A percentile compares a stretch with the other conserved stretches of the same genome.
Evolutionary conservation across 2,329 filamentous ascomycete species (phyloP).

Genomic region (Beauveria medogensis): DNA sequence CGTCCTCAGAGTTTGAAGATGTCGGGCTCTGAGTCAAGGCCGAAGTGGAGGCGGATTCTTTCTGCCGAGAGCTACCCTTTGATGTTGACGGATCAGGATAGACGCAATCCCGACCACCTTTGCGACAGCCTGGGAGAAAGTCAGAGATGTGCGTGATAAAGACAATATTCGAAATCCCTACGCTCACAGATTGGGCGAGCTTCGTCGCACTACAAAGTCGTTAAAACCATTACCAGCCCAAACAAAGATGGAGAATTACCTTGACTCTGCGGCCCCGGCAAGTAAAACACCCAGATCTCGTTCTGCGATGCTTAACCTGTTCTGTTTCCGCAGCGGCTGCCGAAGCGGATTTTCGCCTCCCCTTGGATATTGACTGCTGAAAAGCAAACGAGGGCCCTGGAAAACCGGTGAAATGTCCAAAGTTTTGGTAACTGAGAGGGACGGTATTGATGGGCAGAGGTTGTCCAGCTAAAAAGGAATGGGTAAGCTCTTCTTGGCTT

Average conservation of each 20-base stretch:
- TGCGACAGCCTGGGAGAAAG: constrained; percentile 63
- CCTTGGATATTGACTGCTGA: constrained; percentile 39
- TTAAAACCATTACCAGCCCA: constrained; percentile 8
- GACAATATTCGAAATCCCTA: constrained; percentile 28
- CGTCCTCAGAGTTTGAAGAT: constrained; percentile 42
- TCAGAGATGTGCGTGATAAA: constrained; percentile 19
- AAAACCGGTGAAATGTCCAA: constrained; percentile 43
- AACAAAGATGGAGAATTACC: constrained; percentile 32
- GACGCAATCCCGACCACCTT: constrained; percentile 81
- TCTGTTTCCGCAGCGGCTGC: constrained; percentile 41
- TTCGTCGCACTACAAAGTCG: constrained; percentile 71
- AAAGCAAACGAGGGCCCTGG: constrained; percentile 42
- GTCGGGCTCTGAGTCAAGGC: constrained; percentile 38
- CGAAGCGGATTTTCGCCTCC: constrained; percentile 39
- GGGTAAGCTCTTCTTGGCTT: constrained; percentile 32
- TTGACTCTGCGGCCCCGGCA: constrained; percentile 85
- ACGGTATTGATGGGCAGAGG: constrained; percentile 22
- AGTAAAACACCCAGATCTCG: constrained; percentile 87
- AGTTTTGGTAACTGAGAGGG: constrained; percentile 29
- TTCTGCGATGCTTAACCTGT: constrained; percentile 85
- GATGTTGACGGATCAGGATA: constrained; percentile 65
- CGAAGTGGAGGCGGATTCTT: constrained; percentile 30
- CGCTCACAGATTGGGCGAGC: constrained; percentile 76
- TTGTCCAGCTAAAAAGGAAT: constrained; percentile 16
- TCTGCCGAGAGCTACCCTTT: constrained; percentile 28